Conservation (phyloP, 75 land plant species). For the Sequoiadendron giganteum region DNA sequence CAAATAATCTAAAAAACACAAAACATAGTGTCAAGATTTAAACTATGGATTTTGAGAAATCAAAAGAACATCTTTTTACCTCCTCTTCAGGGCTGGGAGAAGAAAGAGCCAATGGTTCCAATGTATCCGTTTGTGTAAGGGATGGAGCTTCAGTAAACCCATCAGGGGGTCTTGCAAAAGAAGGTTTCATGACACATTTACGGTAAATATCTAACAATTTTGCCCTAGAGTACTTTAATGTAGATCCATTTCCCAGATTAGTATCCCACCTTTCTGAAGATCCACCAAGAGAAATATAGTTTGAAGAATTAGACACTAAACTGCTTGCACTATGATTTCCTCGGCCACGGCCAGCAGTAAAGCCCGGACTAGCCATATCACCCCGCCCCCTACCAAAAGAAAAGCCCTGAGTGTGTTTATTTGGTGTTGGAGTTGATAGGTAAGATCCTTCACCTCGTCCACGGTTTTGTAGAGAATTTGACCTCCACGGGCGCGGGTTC, state of each 20-base stretch:
- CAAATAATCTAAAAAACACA: background rate
- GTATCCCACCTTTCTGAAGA: conserved; percentile 44
- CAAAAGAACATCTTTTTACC: conserved; percentile 40
- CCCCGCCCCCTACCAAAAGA: conserved; percentile 61
- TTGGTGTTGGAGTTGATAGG: conserved; percentile 37
- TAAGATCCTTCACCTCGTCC: conserved; percentile 68
- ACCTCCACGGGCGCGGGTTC: conserved; percentile 67
- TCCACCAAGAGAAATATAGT: conserved; percentile 32
- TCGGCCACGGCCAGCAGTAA: conserved; percentile 69
- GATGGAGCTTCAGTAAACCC: conserved; percentile 62
- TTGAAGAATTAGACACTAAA: conserved; percentile 18
- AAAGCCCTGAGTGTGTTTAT: conserved; percentile 58
- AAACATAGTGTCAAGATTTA: background rate
- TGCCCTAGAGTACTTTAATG: conserved; percentile 66
- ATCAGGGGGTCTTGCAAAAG: conserved; percentile 35
- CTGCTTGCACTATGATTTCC: conserved; percentile 24
- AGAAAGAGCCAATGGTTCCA: conserved; percentile 86
- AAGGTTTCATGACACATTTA: conserved; percentile 22
- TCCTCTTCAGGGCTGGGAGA: conserved; percentile 82
- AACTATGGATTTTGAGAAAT: background rate
- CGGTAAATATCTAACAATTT: conserved; percentile 86
- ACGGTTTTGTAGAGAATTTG: conserved; percentile 54
- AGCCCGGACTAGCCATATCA: conserved; percentile 38
- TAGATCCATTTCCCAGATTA: conserved; percentile 31
- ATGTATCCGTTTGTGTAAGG: conserved; percentile 50